Evolutionary conservation across 805 yeast genomes (phyloP).

Genomic region (Zygotorulaspora danielsina): DNA sequence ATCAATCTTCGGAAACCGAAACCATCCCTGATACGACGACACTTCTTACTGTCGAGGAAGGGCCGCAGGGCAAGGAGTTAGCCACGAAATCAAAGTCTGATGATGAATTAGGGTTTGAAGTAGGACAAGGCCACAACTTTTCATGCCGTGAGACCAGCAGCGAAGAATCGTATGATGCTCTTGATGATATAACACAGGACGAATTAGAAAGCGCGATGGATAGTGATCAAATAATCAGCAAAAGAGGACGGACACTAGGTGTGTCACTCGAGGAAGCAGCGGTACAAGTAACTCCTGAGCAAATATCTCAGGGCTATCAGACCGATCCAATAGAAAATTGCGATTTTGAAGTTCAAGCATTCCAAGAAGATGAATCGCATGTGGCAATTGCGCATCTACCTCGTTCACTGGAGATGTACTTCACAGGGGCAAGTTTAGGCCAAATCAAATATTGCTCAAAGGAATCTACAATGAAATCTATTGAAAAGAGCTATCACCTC

Average conservation of each 20-base stretch:
- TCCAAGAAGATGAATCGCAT: slow-evolving; percentile 36
- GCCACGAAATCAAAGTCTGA: too few relatives aligned
- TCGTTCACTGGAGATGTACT: slow-evolving; percentile 18
- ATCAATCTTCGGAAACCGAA: too few relatives aligned
- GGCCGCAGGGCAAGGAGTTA: too few relatives aligned
- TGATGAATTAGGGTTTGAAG: too few relatives aligned
- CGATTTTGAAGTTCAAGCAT: slow-evolving; percentile 24
- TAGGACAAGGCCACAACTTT: too few relatives aligned
- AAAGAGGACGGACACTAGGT: background rate
- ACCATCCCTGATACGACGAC: too few relatives aligned
- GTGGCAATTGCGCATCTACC: slow-evolving; percentile 28
- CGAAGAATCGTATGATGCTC: slow-evolving; percentile 24
- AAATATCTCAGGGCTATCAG: slow-evolving; percentile 14
- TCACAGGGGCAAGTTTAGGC: slow-evolving; percentile 21
- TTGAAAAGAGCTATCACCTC: slow-evolving; percentile 27
- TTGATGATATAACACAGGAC: slow-evolving; percentile 20
- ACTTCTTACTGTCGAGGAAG: too few relatives aligned
- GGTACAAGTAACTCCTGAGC: background rate
- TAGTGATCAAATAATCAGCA: background rate
- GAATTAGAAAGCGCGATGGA: slow-evolving; percentile 18
- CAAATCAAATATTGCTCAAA: slow-evolving; percentile 12
- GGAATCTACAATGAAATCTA: slow-evolving; percentile 18
- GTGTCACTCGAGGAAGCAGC: background rate
- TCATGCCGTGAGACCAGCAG: too few relatives aligned
- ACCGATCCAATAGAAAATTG: slow-evolving; percentile 17